Base-by-base conservation (phyloP, 225 moss, liverwort and hornwort genomes). In the Physcomitrellopsis africana region DNA sequence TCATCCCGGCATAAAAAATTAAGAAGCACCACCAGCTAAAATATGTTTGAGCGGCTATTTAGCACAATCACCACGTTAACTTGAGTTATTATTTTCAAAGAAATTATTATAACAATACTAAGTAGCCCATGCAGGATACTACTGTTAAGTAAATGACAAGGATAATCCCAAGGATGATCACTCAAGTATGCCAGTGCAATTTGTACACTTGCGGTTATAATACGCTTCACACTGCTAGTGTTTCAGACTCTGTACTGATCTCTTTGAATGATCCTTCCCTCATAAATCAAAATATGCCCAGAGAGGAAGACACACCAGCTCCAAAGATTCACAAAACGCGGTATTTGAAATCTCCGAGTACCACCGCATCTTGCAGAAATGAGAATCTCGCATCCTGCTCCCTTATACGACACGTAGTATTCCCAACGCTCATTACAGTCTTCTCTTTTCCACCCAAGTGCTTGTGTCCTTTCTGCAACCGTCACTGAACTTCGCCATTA, bases 321-420 rank as follows among this genome's bases (percentile, higher is more conserved):
- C 81, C 69, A 89, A 57, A 68, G 89, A 80, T 67, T 86, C 89
- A 65, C 81, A 84, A 72, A 77, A 89, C 60, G 81, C 89, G 61
- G 81, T 45, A 15, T 77, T 84, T 32, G 89, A 86, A 42, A 89
- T 77, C 59, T 84, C 81, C 46, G 89, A 84, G 71, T 79, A 82
- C 89, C 89, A 89, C 76, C 86, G 83, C 77, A 86, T 86, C 85
- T 85, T 81, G 66, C 58, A 67, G 81, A 81, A 77, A 68, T 72
- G 77, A 72, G 72, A 77, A 77, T 72, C 77, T 65, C 43, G 79
- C 82, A 83, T 83, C 76, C 59, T 83, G 75, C 70, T 74, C 67
- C 74, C 69, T 69, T 65, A 66, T 75, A 56, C 76, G 27, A 75
- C 64, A 70, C 64, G 70, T 76, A 63, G 58, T 58, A 69, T 73